Evolutionary conservation across 805 yeast species (phyloP).

Genomic region (Ogataea salicorniae): DNA sequence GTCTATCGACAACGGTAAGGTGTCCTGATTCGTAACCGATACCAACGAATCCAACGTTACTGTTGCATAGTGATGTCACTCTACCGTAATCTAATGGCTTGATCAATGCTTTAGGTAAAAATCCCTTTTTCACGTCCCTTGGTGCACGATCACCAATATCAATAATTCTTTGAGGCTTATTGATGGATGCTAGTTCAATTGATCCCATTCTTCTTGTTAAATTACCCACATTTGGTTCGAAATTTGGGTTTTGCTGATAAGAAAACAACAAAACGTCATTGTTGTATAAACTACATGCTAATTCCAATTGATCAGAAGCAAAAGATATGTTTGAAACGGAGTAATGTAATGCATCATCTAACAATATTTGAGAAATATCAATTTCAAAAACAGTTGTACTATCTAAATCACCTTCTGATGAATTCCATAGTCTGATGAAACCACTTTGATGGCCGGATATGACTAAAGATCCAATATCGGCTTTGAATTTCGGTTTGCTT

Average conservation of each 20-base stretch:
- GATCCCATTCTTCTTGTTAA: slow-evolving; percentile 23
- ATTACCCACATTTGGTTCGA: slow-evolving; percentile 30
- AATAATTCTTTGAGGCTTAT: slow-evolving; percentile 25
- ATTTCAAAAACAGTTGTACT: slow-evolving; percentile 57
- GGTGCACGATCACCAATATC: slow-evolving; percentile 55
- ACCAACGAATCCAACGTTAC: slow-evolving; percentile 80
- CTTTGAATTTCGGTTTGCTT: slow-evolving; percentile 41
- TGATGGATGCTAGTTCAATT: slow-evolving; percentile 26
- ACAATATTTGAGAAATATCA: slow-evolving; percentile 44
- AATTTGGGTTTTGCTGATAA: slow-evolving; percentile 52
- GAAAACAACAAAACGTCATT: slow-evolving; percentile 77
- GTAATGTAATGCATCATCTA: slow-evolving; percentile 37
- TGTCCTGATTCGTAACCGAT: slow-evolving; percentile 76
- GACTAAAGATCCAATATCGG: slow-evolving; percentile 52
- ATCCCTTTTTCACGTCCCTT: slow-evolving; percentile 48
- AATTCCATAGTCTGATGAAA: slow-evolving; percentile 76
- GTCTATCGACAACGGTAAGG: slow-evolving; percentile 66
- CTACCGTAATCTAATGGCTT: slow-evolving; percentile 36
- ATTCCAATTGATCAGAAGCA: slow-evolving; percentile 71
- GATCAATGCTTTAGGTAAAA: slow-evolving; percentile 50
- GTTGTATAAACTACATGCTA: slow-evolving; percentile 58
- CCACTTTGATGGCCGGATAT: slow-evolving; percentile 89
- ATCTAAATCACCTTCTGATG: slow-evolving; percentile 67
- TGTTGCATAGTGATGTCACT: slow-evolving; percentile 60
- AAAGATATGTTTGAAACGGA: slow-evolving; percentile 59